Percentiles rank a stretch among this genome's conserved stretches.
phyloP scores from a whole-genome alignment of 371 early-diverging fungal genomes.

The Dinochytrium kinnereticum region DNA sequence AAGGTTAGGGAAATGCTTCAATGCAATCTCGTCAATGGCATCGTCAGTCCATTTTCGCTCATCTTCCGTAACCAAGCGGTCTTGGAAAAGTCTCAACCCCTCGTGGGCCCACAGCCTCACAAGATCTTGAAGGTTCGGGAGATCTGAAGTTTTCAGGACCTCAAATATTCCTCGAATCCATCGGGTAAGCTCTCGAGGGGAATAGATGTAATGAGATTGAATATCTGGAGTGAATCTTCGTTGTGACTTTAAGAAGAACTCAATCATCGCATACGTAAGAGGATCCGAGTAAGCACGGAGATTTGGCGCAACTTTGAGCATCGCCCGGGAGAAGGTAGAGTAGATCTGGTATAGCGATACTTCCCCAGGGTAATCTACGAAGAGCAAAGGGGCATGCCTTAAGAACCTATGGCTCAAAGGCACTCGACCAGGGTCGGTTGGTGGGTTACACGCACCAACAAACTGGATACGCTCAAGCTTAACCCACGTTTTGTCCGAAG shows the following conservation, averaged over 20 bases:
- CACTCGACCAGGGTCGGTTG: conserved; percentile 98
- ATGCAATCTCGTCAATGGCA: conserved; percentile 82
- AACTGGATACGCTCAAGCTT: conserved; percentile 95
- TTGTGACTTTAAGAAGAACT: conserved; percentile 90
- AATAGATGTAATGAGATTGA: conserved; percentile 98
- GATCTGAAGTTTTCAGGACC: conserved; percentile 86
- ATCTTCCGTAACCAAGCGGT: conserved; percentile 89
- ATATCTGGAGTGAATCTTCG: conserved; percentile 92
- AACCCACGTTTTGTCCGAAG: conserved; percentile 91
- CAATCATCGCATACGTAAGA: conserved; percentile 96
- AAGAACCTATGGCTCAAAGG: conserved; percentile 95
- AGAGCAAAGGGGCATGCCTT: conserved; percentile 93
- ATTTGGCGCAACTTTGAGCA: conserved; percentile 93
- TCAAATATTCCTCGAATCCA: conserved; percentile 98
- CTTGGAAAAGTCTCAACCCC: conserved; percentile 96
- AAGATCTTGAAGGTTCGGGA: conserved; percentile 82
- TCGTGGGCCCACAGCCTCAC: conserved; percentile 98
- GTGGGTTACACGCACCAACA: conserved; percentile 99
- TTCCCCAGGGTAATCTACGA: conserved; percentile 98
- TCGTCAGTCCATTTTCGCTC: conserved; percentile 95
- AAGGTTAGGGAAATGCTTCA: conserved; percentile 86
- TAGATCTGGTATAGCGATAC: conserved; percentile 95
- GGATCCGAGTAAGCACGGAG: conserved; percentile 91
- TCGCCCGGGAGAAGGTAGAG: conserved; percentile 88
- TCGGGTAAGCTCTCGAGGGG: conserved; percentile 98